These are phyloP conservation scores for Penicillium sp. DNA, from an alignment of 2,329 filamentous ascomycete species.

Conservation along the genomic window DNA sequence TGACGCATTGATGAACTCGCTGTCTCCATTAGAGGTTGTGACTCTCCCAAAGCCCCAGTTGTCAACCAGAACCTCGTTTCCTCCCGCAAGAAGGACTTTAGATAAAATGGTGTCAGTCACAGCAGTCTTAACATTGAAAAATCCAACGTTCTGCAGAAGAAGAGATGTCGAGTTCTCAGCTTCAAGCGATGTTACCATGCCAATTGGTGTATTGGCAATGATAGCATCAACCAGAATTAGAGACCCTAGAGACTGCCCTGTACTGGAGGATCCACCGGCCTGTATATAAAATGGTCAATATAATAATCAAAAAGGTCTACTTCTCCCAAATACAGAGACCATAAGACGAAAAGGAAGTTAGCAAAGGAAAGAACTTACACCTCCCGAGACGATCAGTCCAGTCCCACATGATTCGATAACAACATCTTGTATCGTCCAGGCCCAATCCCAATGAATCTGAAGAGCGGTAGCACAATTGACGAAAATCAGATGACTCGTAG, in stretches of 20 bases:
- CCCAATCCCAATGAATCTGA: constrained; percentile 59
- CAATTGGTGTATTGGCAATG: constrained; percentile 51
- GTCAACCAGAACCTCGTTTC: constrained; percentile 15
- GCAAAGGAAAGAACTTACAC: constrained; percentile 18
- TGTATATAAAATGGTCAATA: too few relatives aligned
- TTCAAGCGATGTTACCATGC: constrained; percentile 45
- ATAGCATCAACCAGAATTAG: constrained; percentile 55
- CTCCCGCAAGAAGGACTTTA: constrained; percentile 16
- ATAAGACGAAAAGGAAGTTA: too few relatives aligned
- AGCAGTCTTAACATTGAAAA: constrained; percentile 16
- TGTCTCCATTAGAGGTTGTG: constrained; percentile 1
- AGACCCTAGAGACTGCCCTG: constrained; percentile 51
- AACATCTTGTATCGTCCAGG: constrained; percentile 53
- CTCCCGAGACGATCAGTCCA: constrained; percentile 49
- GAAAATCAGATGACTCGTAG: constrained; percentile 55
- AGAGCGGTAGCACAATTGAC: constrained; percentile 53
- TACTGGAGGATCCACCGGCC: constrained; percentile 38
- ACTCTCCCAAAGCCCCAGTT: constrained; percentile 28
- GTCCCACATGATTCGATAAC: constrained; percentile 52
- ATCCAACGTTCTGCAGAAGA: constrained; percentile 21
- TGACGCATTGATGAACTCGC: neutral
- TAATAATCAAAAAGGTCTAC: too few relatives aligned
- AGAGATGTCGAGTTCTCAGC: constrained; percentile 22
- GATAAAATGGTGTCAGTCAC: constrained; percentile 4
- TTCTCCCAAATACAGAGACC: too few relatives aligned